A percentile compares a stretch with the other conserved stretches of the same genome.
Conservation (phyloP, 257 asterid genomes). For the Gentiana dahurica region DNA sequence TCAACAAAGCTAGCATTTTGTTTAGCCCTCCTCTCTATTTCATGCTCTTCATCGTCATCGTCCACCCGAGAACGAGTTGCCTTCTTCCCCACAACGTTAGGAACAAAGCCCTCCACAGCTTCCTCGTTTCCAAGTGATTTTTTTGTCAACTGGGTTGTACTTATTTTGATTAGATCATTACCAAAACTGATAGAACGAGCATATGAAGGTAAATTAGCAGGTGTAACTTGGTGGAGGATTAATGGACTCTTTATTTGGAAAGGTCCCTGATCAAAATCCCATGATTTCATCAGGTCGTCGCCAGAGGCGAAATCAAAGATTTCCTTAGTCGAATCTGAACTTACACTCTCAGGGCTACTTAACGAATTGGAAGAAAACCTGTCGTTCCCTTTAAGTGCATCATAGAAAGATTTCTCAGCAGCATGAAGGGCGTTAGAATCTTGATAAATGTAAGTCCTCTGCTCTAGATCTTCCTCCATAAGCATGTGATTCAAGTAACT, state of each 20-base stretch:
- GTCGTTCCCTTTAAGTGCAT: conserved; percentile 33
- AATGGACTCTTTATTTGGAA: neutral
- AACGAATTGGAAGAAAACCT: neutral
- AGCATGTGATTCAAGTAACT: conserved; percentile 55
- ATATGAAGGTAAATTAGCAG: too few species aligned
- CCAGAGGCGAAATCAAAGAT: neutral
- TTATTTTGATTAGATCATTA: neutral
- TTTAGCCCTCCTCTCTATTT: conserved; percentile 7
- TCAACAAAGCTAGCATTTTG: conserved; percentile 13
- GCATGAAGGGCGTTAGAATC: conserved; percentile 68
- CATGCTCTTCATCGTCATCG: neutral
- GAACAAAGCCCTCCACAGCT: neutral
- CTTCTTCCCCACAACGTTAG: conserved; percentile 1
- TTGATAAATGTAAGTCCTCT: conserved; percentile 57
- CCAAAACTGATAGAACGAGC: neutral
- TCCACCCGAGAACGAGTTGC: neutral
- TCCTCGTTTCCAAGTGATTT: neutral
- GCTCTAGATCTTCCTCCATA: conserved; percentile 49
- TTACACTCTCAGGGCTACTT: neutral
- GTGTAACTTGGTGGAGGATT: neutral
- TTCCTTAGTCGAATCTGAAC: too few species aligned
- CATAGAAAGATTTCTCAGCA: conserved; percentile 56
- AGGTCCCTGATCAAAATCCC: neutral
- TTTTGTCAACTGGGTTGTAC: neutral
- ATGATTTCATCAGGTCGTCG: too few species aligned